A percentile compares a stretch with the other conserved stretches of the same genome.
These are phyloP conservation scores for Colletotrichum siamense DNA, from an alignment of 2,329 filamentous ascomycete genomes.

Conservation along the genomic window DNA sequence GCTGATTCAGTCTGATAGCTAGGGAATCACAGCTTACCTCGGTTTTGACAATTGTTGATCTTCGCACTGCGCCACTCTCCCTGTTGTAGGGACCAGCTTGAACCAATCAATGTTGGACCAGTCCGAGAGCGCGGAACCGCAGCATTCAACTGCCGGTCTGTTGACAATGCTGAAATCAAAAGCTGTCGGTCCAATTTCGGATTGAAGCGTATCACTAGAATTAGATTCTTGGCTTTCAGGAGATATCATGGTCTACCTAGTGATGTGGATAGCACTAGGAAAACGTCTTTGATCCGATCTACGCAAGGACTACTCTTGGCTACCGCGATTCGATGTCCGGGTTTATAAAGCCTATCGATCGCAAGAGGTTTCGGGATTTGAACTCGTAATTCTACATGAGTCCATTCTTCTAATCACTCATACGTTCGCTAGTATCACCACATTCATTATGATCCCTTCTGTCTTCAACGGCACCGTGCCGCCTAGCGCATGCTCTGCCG, in stretches of 20 bases:
- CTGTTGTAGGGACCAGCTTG: rapidly evolving
- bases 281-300: neutral
- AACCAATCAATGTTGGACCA: neutral
- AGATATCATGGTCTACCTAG: neutral
- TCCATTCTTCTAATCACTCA: neutral
- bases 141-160: neutral
- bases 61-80: neutral
- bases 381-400: neutral
- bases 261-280: neutral
- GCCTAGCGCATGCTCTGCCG: neutral
- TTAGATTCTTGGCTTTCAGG: neutral
- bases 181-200: neutral
- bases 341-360: neutral
- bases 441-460: neutral
- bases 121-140: neutral
- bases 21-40: neutral
- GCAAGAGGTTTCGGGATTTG: neutral
- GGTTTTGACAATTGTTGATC: neutral
- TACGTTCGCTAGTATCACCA: neutral
- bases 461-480: neutral
- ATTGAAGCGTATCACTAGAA: neutral
- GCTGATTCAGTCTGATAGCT: neutral
- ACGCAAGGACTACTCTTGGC: neutral
- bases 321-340: neutral
- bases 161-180: neutral